Evolutionary conservation across 306 rosid species (phyloP), one percentile per base, ranked within the genome.

Genomic region (Trifolium subterraneum): DNA sequence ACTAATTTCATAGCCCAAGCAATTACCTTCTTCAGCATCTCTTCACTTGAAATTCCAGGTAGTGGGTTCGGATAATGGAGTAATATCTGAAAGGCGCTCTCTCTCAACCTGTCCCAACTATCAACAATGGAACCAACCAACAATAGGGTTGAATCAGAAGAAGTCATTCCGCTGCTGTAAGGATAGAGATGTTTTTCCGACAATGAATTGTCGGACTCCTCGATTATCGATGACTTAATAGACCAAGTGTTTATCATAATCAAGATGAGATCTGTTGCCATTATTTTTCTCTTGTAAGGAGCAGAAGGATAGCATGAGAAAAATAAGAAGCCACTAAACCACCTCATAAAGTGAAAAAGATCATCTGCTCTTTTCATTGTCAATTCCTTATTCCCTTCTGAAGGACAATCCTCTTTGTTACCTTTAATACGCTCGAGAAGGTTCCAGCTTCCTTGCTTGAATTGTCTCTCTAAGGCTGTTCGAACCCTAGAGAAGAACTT

Each of bases 61-160:
- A 94, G 90, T 77, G 99, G 99, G 47, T 85, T 94, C 6, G 99
- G 96, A 81, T 84, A 94, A 80, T 92, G 93, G 38, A 90, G 95
- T 84, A 94, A 81, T 79, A 94, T 94, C 78, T 88, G 95, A 76
- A 90, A 90, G 35, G 96, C 88, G 70, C 68, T 87, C 75, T 88
- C 99, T 77, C 99, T 92, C 80, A 94, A 85, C 79, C 90, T 90
- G 79, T 94, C 99, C 99, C 99, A 94, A 86, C 99, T 94, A 87
- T 94, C 99, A 82, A 94, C 58, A 77, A 94, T 85, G 60, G 96
- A 87, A 56, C 95, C 99, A 81, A 94, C 97, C 81, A 94, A 82
- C 84, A 94, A 80, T 69, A 94, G 79, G 70, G 93, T 90, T 77
- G 96, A 90, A 81, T 83, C 86, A 68, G 96, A 85, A 79, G 81